A percentile compares a stretch with the other conserved stretches of the same genome.
Conservation (phyloP, 129 eudicot species). For the Flaveria trinervia region DNA sequence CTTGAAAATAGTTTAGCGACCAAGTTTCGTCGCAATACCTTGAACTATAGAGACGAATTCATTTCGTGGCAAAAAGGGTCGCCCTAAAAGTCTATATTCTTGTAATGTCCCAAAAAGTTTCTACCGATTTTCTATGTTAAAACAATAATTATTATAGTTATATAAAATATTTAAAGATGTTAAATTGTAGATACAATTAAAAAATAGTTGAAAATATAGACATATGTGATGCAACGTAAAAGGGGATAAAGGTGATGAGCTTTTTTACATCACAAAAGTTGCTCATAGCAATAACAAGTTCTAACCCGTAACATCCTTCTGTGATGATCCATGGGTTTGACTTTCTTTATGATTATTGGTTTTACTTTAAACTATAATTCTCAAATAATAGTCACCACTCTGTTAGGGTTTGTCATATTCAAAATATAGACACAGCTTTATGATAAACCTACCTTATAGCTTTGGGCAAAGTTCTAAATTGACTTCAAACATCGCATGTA, state of each 20-base stretch:
- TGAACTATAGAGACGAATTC: no score
- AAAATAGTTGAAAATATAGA: conserved; percentile 21
- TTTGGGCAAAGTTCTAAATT: conserved; percentile 3
- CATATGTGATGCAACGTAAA: conserved; percentile 52
- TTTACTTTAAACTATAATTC: neutral
- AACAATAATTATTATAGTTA: no score
- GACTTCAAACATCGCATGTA: neutral
- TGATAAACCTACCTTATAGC: neutral
- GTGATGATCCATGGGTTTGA: conserved; percentile 29
- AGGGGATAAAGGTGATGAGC: conserved; percentile 49
- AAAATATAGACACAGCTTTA: conserved; percentile 27
- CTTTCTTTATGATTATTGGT: conserved; percentile 21
- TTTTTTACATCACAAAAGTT: conserved; percentile 40
- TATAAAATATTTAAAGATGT: no score
- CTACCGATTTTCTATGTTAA: no score
- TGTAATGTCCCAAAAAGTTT: no score
- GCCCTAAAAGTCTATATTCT: no score
- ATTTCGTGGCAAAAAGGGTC: no score
- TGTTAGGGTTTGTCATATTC: conserved; percentile 12
- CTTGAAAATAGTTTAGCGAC: no score
- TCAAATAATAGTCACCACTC: neutral
- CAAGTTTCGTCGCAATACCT: no score
- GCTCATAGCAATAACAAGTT: conserved; percentile 29
- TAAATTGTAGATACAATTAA: neutral
- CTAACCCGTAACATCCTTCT: conserved; percentile 31